Conservation (phyloP, 2,329 filamentous ascomycete species). For the Stenocarpella maydis region DNA sequence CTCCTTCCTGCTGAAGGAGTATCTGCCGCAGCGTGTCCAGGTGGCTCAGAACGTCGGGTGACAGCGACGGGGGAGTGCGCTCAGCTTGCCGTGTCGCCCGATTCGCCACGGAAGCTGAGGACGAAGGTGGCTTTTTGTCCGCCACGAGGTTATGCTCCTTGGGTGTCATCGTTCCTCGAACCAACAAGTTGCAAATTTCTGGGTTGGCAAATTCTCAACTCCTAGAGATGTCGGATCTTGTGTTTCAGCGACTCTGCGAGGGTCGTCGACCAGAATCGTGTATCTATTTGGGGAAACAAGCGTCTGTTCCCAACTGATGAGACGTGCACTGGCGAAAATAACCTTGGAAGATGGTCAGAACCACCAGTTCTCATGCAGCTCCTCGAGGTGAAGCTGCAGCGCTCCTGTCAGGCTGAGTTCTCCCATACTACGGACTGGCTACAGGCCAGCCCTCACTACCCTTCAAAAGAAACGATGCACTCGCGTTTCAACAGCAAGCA, state of each 20-base stretch:
- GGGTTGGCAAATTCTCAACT: not conserved
- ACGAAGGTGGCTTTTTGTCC: not conserved
- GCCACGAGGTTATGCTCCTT: not conserved
- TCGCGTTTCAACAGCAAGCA: not conserved
- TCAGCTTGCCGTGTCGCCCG: not conserved
- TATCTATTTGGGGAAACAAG: conserved; percentile 8
- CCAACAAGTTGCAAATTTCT: not conserved
- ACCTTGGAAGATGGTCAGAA: not conserved
- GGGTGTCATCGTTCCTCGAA: not conserved
- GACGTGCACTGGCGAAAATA: conserved; percentile 6
- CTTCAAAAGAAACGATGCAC: not conserved
- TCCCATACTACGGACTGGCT: not conserved
- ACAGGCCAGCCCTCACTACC: not conserved
- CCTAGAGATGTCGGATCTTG: not conserved
- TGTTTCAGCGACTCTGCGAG: not conserved
- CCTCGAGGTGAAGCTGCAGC: not conserved
- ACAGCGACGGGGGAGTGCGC: not conserved
- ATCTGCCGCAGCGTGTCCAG: not conserved
- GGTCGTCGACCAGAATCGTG: not conserved
- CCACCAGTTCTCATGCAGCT: not conserved
- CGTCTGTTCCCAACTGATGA: not conserved
- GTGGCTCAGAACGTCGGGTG: not conserved
- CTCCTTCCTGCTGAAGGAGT: not conserved
- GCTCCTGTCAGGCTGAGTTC: not conserved
- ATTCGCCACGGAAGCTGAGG: conserved; percentile 1